These are phyloP conservation scores for Pestalotiopsis sp. DNA, from an alignment of 2,329 filamentous ascomycete genomes.

Conservation along the genomic window DNA sequence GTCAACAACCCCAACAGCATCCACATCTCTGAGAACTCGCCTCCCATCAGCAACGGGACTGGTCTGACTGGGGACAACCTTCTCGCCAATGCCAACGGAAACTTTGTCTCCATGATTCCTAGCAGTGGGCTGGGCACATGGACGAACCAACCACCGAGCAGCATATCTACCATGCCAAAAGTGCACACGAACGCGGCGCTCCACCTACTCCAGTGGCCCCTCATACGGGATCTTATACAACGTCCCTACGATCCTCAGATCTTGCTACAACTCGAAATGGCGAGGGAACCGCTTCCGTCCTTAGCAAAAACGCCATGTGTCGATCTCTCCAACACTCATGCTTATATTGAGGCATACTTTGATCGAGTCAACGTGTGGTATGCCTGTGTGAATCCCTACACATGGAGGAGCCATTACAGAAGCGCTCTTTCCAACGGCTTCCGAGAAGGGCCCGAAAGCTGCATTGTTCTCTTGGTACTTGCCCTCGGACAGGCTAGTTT, in stretches of 20 bases:
- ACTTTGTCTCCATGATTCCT: slow-evolving; percentile 58
- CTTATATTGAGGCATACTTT: slow-evolving; percentile 80
- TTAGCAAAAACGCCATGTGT: slow-evolving; percentile 67
- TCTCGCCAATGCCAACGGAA: slow-evolving; percentile 47
- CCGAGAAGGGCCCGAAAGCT: slow-evolving; percentile 78
- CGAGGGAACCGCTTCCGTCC: slow-evolving; percentile 71
- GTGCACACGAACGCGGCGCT: slow-evolving; percentile 80
- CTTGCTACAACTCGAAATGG: slow-evolving; percentile 81
- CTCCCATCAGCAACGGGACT: slow-evolving; percentile 66
- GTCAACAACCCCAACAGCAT: slow-evolving; percentile 53
- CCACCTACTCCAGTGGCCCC: slow-evolving; percentile 78
- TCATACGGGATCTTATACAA: slow-evolving; percentile 78
- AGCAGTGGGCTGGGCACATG: slow-evolving; percentile 73
- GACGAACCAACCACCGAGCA: slow-evolving; percentile 55
- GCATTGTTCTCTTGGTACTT: slow-evolving; percentile 77
- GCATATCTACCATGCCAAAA: slow-evolving; percentile 86
- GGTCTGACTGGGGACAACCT: slow-evolving; percentile 61
- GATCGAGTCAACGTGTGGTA: slow-evolving; percentile 84
- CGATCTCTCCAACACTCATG: slow-evolving; percentile 73
- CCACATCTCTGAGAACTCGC: slow-evolving; percentile 62
- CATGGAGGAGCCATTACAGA: slow-evolving; percentile 76
- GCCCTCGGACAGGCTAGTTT: slow-evolving; percentile 77
- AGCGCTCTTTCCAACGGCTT: slow-evolving; percentile 77
- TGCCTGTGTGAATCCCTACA: slow-evolving; percentile 81
- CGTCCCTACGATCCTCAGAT: slow-evolving; percentile 80